Evolutionary conservation across 75 land plant genomes (phyloP), one percentile per base, ranked within the genome.

Genomic region (Adiantum capillusveneris): DNA sequence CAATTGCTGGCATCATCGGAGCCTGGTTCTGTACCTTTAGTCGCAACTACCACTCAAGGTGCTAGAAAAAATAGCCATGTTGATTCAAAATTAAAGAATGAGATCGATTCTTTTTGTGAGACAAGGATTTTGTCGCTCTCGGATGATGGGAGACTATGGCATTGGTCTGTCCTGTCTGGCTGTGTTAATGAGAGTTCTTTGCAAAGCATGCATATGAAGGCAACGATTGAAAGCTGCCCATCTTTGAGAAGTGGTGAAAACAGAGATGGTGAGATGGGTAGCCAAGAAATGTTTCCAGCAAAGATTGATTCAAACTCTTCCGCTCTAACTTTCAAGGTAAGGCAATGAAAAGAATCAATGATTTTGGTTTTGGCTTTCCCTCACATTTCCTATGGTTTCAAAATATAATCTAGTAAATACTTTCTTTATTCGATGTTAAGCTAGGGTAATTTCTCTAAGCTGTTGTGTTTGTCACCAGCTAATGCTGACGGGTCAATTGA

Each of bases 101-200:
- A 70, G 29, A 62, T 66, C 42, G 53, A 70, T 31, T 44, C 44
- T 57, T 72, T 68, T 65, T 37, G 71, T 34, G 80, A 81, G 57
- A 70, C 81, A 73, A 67, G 73, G 56, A 64, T 94, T 57, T 43
- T 89, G 12, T 94, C 90, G 43, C 65, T 94, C 55, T 81, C 96
- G 70, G 98, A 94, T 79, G 98, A 94, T 76, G 98, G 98, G 41
- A 86, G 82, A 51, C 39, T 94, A 57, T 94, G 95, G 96, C 81
- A 84, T 31, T 94, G 98, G 98, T 75, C 79, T 26, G 44, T 93
- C 45, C 74, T 71, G 55, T 68, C 71, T 61, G 79, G 75, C 37
- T 9, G 9, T 34, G 3, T 34, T 3, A 34, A 34, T 9, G 9
- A 34, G 7, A 5, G 37, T 34, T 34, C 37, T 34, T 3, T 34